Percentiles rank a stretch among this genome's conserved stretches.
phyloP scores from a whole-genome alignment of 345 rosid genomes.

The Eucalyptus pumila region DNA sequence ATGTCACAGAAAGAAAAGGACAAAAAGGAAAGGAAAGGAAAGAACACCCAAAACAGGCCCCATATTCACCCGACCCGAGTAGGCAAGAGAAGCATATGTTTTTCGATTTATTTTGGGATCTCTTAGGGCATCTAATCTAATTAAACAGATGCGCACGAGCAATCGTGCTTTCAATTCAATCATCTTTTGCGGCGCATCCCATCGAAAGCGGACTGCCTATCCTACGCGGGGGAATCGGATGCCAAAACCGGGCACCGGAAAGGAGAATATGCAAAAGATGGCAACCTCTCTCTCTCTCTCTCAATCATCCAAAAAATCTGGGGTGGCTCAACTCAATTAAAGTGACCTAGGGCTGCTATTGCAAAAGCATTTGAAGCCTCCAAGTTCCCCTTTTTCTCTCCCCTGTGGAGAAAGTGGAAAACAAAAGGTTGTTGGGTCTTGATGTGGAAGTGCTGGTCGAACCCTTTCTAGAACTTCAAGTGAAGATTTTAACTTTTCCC shows the following conservation, averaged over 20 bases:
- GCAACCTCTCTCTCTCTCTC: background rate
- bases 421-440: background rate
- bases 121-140: background rate
- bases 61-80: background rate
- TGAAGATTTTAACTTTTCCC: background rate
- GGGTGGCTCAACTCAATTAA: background rate
- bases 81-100: background rate
- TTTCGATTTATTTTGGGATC: background rate
- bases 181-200: background rate
- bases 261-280: background rate
- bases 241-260: background rate
- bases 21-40: background rate
- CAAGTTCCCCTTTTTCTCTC: background rate
- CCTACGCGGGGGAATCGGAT: background rate
- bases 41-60: background rate
- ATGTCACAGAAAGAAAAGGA: background rate
- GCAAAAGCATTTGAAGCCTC: background rate
- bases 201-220: background rate
- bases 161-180: background rate
- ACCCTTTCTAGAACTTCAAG: background rate
- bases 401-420: background rate
- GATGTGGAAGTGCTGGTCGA: background rate
- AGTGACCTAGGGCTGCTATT: background rate
- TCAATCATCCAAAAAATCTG: background rate
- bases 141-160: background rate